These are phyloP conservation scores for Pittosporum tobira DNA, from an alignment of 129 eudicot genomes.

Conservation along the genomic window DNA sequence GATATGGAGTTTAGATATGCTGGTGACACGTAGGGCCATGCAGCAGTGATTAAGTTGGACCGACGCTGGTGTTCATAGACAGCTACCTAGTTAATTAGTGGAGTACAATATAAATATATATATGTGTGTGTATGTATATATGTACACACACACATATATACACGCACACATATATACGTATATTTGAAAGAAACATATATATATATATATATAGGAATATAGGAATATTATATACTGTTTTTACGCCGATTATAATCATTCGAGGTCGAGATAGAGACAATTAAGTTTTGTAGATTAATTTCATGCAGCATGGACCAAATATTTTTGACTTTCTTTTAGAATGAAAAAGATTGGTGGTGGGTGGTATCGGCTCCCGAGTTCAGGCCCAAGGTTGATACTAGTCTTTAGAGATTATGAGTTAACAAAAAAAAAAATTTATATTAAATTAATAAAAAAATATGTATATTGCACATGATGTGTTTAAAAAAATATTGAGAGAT, in stretches of 20 bases:
- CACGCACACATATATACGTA: too few relatives aligned
- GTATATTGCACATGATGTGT: too few relatives aligned
- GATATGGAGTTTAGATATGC: slow-evolving; percentile 42
- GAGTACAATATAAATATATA: too few relatives aligned
- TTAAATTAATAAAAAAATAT: too few relatives aligned
- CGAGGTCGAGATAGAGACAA: background rate
- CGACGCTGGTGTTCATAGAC: too few relatives aligned
- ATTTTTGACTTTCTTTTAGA: slow-evolving; percentile 15
- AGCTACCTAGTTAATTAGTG: too few relatives aligned
- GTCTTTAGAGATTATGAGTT: too few relatives aligned
- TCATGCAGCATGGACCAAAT: slow-evolving; percentile 17
- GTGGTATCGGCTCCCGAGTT: slow-evolving; percentile 12
- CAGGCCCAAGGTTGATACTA: too few relatives aligned
- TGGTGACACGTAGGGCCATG: slow-evolving; percentile 47
- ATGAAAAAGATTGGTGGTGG: slow-evolving; percentile 1
- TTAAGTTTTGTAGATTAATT: background rate
- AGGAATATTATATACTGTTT: slow-evolving; percentile 7
- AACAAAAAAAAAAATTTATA: too few relatives aligned
- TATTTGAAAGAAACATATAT: too few relatives aligned
- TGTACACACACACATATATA: background rate
- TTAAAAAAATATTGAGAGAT: too few relatives aligned
- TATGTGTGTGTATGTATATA: too few relatives aligned
- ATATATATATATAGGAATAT: background rate
- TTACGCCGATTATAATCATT: slow-evolving; percentile 2
- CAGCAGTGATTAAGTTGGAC: slow-evolving; percentile 31